Conservation (phyloP, 352 stramenopile species). For the Pythium dissotocum region DNA sequence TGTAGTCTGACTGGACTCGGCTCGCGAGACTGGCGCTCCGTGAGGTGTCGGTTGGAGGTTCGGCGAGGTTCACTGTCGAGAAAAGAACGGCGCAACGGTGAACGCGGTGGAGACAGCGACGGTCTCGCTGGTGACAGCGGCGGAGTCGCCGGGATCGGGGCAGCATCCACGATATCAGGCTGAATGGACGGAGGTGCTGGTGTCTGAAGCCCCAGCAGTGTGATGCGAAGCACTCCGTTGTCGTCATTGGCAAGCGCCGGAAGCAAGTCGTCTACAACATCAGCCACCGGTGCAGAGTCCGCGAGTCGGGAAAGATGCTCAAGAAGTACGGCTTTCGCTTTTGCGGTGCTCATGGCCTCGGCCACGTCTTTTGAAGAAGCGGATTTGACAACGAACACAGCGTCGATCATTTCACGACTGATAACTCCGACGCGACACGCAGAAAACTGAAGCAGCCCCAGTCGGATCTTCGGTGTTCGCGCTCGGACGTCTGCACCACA, state of each 20-base stretch:
- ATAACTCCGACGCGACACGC: constrained; percentile 10
- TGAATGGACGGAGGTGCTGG: neutral
- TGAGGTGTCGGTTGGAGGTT: neutral
- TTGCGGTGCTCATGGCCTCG: neutral
- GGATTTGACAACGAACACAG: constrained; percentile 10
- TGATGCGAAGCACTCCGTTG: constrained; percentile 18
- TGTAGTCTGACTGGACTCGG: neutral
- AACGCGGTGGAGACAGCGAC: constrained; percentile 21
- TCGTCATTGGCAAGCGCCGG: too few relatives aligned
- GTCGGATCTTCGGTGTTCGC: constrained; percentile 44
- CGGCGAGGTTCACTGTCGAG: neutral
- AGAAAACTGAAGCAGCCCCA: constrained; percentile 54
- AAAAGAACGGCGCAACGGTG: constrained; percentile 24
- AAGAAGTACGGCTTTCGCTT: neutral
- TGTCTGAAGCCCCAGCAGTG: constrained; percentile 17
- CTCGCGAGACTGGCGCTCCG: constrained; percentile 2
- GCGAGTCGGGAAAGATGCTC: neutral
- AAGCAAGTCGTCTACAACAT: neutral
- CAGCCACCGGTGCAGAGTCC: neutral
- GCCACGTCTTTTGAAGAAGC: neutral
- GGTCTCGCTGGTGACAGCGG: constrained; percentile 1
- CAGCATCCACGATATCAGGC: neutral
- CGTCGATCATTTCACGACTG: constrained; percentile 10
- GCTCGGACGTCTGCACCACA: constrained; percentile 48
- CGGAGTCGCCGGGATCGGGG: neutral